Evolutionary conservation across 2,329 filamentous ascomycete genomes (phyloP).

Genomic region (Colletotrichum somersetense): DNA sequence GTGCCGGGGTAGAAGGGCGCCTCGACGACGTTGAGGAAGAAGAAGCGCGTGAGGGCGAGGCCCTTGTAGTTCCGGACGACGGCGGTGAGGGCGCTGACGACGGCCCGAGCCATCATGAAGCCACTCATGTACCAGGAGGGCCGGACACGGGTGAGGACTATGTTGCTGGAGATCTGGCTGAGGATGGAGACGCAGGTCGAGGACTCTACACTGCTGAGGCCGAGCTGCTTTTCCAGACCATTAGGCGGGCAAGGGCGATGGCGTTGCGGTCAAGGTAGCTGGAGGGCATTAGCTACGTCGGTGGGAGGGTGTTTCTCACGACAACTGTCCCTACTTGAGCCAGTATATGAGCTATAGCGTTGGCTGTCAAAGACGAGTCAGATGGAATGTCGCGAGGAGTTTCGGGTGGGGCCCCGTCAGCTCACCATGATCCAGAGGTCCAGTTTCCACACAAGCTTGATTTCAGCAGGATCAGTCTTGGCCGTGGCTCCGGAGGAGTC

Average conservation of each 20-base stretch:
- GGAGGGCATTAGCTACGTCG: neutral
- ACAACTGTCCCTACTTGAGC: slow-evolving; percentile 35
- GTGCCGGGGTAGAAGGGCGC: slow-evolving; percentile 54
- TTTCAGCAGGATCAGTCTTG: slow-evolving; percentile 56
- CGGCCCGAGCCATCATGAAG: slow-evolving; percentile 57
- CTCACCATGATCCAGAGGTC: slow-evolving; percentile 54
- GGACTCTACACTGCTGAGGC: slow-evolving; percentile 45
- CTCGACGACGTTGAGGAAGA: slow-evolving; percentile 55
- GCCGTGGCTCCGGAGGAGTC: slow-evolving; percentile 55
- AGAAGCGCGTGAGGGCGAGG: slow-evolving; percentile 55
- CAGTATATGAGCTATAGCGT: slow-evolving; percentile 54
- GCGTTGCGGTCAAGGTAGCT: slow-evolving; percentile 46
- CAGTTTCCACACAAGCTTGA: slow-evolving; percentile 54
- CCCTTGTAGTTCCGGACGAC: slow-evolving; percentile 56
- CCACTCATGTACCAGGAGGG: slow-evolving; percentile 63
- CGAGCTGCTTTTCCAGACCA: slow-evolving; percentile 44
- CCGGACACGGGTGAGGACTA: slow-evolving; percentile 58
- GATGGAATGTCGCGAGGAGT: neutral
- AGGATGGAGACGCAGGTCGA: slow-evolving; percentile 55
- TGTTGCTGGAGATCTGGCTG: slow-evolving; percentile 54
- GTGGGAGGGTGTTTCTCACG: neutral
- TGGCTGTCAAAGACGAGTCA: slow-evolving; percentile 43
- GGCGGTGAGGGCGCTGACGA: slow-evolving; percentile 57
- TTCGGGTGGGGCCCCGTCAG: neutral
- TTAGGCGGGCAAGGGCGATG: slow-evolving; percentile 48